Percentiles rank a stretch among this genome's conserved stretches.
Conservation (phyloP, 2,329 filamentous ascomycete species). For the Tolypocladium sp. region DNA sequence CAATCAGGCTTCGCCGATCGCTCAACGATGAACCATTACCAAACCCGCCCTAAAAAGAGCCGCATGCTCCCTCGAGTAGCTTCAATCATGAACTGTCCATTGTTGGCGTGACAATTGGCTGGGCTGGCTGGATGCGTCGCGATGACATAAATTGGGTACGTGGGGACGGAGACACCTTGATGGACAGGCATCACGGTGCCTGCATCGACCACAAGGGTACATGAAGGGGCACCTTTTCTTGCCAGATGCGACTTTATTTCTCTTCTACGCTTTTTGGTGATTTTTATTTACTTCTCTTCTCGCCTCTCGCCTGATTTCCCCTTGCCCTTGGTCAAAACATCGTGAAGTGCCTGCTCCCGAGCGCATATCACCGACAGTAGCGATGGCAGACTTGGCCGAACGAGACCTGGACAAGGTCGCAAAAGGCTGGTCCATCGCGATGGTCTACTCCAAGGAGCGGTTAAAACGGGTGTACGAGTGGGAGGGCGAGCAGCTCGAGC, state of each 20-base stretch:
- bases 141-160: background rate
- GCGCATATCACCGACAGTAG: background rate
- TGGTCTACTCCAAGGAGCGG: conserved; percentile 24
- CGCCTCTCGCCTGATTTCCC: too few relatives aligned
- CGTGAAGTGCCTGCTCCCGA: background rate
- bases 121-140: background rate
- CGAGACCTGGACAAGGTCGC: conserved; percentile 22
- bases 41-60: background rate
- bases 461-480: conserved; percentile 21
- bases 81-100: background rate
- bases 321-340: too few relatives aligned
- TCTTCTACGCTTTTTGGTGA: background rate
- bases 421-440: conserved; percentile 28
- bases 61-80: background rate
- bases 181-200: conserved; percentile 1
- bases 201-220: background rate
- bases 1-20: background rate
- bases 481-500: conserved; percentile 21
- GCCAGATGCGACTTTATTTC: background rate
- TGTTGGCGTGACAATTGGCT: background rate
- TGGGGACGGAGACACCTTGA: conserved; percentile 3
- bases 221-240: background rate
- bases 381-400: conserved; percentile 15
- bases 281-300: background rate
- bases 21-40: background rate